Base-by-base conservation (phyloP, 768 basidiomycete genomes). In the Lactifluus hygrophoroides region DNA sequence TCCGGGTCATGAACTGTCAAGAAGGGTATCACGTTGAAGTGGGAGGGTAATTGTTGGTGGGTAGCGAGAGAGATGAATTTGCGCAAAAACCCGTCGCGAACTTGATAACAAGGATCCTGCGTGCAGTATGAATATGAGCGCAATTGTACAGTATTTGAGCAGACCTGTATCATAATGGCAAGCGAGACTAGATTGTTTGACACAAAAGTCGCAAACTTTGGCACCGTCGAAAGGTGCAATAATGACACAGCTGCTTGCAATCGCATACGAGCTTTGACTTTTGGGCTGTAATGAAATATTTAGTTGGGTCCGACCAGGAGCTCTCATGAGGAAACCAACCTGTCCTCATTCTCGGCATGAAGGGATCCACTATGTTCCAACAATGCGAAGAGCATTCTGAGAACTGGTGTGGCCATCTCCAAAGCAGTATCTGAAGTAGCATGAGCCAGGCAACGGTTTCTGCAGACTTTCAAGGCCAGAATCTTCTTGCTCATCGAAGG, bases 1-100 rank as follows among this genome's bases (percentile, higher is more conserved):
- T 97, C 95, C 0, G 94, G 94, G 70, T 99, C 96, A 65, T 91
- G 86, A 0, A 94, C 86, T 0, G 89, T 85, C 45, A 99, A 73
- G 74, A 96, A 93, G 5, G 90, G 86, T 56, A 96, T 81, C 45
- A 89, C 75, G 67, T 94, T 91, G 73, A 86, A 94, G 19, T 82
- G 78, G 1, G 85, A 70, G 16, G 83, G 77, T 2, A 94, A 72
- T 70, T 86, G 85, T 35, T 83, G 79, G 3, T 73, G 68, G 45
- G 81, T 77, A n/a, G 94, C 70, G 25, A 90, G 73, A 10, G 75
- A 67, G 11, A 87, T 71, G 2, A 94, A 74, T 70, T 96, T 96
- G 25, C 74, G 79, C 51, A 97, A 69, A 74, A 95, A 94, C 4
- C 66, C 72, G 56, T 83, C 74, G 44, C 96, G 88, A 45, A 98